These are phyloP conservation scores for Fusarium torreyae DNA, from an alignment of 2,329 filamentous ascomycete genomes.

Conservation along the genomic window DNA sequence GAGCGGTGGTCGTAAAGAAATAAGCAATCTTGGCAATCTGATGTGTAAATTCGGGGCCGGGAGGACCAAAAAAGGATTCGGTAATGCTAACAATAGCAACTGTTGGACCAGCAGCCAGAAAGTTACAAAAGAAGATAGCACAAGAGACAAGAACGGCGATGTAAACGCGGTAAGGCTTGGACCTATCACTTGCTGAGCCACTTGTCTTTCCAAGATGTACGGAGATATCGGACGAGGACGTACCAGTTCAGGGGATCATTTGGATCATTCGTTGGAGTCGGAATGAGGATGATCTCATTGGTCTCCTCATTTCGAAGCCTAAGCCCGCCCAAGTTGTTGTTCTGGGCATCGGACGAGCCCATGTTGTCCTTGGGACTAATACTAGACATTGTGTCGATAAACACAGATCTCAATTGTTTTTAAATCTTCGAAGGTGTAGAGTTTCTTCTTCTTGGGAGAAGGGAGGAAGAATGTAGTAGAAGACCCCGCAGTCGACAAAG, in stretches of 20 bases:
- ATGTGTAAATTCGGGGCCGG: constrained; percentile 44
- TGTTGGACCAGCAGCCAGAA: constrained; percentile 68
- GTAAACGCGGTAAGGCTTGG: constrained; percentile 64
- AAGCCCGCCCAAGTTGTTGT: neutral
- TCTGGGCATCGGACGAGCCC: neutral
- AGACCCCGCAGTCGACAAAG: too few relatives aligned
- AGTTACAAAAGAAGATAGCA: constrained; percentile 71
- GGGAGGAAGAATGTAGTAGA: too few relatives aligned
- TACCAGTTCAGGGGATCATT: constrained; percentile 64
- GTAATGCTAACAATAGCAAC: constrained; percentile 66
- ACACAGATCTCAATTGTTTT: too few relatives aligned
- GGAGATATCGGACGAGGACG: neutral
- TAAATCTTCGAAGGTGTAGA: too few relatives aligned
- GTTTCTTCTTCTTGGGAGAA: too few relatives aligned
- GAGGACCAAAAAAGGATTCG: constrained; percentile 61
- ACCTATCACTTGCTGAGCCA: constrained; percentile 51
- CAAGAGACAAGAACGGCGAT: constrained; percentile 65
- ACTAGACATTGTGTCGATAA: neutral
- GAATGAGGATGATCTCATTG: constrained; percentile 30
- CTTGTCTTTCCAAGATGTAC: neutral
- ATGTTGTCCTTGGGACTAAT: neutral
- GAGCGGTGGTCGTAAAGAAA: constrained; percentile 67
- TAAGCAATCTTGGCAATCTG: constrained; percentile 64
- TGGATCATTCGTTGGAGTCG: constrained; percentile 41
- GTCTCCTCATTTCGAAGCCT: constrained; percentile 8